Percentiles rank a stretch among this genome's conserved stretches.
Evolutionary conservation across 2,329 filamentous ascomycete genomes (phyloP).

Genomic region (Colletotrichum limetticola): DNA sequence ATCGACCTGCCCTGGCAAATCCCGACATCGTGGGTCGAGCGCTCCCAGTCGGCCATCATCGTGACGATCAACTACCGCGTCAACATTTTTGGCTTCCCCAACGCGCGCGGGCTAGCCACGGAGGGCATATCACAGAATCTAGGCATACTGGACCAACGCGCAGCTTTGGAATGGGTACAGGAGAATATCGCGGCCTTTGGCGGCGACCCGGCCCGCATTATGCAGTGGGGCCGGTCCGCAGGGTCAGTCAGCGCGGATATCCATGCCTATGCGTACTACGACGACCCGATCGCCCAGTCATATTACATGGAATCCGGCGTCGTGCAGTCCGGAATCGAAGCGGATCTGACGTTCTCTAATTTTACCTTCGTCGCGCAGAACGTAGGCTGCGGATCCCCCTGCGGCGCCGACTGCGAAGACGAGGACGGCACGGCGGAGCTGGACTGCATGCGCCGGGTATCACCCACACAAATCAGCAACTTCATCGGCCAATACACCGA

Average conservation of each 20-base stretch:
- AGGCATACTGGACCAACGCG: constrained; percentile 34
- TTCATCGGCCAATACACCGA: constrained; percentile 45
- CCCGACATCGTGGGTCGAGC: constrained; percentile 53
- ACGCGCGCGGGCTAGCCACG: constrained; percentile 23
- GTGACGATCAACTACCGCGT: constrained; percentile 36
- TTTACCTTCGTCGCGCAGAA: constrained; percentile 48
- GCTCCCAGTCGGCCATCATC: constrained; percentile 47
- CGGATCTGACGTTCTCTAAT: constrained; percentile 42
- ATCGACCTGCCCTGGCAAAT: constrained; percentile 57
- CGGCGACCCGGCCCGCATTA: constrained; percentile 45
- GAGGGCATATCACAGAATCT: constrained; percentile 31
- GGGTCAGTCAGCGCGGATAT: constrained; percentile 53
- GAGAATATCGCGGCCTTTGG: constrained; percentile 35
- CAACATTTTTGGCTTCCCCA: constrained; percentile 37
- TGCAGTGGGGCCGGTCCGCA: constrained; percentile 59
- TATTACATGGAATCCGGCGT: constrained; percentile 54
- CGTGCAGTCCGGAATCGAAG: constrained; percentile 43
- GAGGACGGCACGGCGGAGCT: constrained; percentile 42
- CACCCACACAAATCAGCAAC: constrained; percentile 43
- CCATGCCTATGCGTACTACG: constrained; percentile 55
- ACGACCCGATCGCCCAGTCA: constrained; percentile 56
- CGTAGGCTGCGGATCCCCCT: constrained; percentile 46
- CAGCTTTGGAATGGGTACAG: constrained; percentile 35
- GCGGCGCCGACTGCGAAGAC: constrained; percentile 21
- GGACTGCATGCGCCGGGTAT: constrained; percentile 49